Evolutionary conservation across 139 green algal species (phyloP), one percentile per base, ranked within the genome.

Genomic region (Spirogloea muscicola): DNA sequence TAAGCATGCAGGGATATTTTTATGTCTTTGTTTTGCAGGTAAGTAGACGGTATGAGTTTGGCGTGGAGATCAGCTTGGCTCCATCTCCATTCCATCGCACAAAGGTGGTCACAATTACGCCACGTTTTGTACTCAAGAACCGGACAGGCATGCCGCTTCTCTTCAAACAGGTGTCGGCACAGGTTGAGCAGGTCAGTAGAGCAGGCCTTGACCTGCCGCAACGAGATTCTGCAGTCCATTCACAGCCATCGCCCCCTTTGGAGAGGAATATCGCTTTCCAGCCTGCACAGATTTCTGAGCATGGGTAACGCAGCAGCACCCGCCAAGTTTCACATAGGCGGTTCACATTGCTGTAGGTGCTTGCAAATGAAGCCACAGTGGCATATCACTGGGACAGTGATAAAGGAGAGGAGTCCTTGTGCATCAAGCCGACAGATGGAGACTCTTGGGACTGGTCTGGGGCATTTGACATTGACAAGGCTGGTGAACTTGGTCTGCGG

Each of bases 51-150:
- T 69, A 82, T 46, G 84, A 88, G 37, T 75, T 88, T 25, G 71
- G 65, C 37, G 55, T 88, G 40, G 49, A 86, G 33, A 77, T 77
- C 58, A 46, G 34, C 13, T n/a, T 83, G 2, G 84, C 58, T 1
- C 84, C 84, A 18, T 65, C 57, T 0, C 48, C 40, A 6, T 88
- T 85, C 63, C 55, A 79, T 44, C 58, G 44, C 10, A 85, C 73
- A 58, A 81, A 85, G 57, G 72, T 88, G 3, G 49, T 88, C 33
- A 86, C 68, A 3, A 42, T 88, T 51, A 82, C 46, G 18, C 49
- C 73, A 10, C 67, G 82, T 37, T 86, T 84, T 33, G 31, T 87
- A 34, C 72, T 88, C 13, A 48, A 72, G 44, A 88, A 88, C 79
- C 37, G 49, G 9, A 67, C 4, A 6, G 10, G n/a, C n/a, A n/a